Conservation (phyloP, 441 rosid genomes). For the Viola pubescens region DNA sequence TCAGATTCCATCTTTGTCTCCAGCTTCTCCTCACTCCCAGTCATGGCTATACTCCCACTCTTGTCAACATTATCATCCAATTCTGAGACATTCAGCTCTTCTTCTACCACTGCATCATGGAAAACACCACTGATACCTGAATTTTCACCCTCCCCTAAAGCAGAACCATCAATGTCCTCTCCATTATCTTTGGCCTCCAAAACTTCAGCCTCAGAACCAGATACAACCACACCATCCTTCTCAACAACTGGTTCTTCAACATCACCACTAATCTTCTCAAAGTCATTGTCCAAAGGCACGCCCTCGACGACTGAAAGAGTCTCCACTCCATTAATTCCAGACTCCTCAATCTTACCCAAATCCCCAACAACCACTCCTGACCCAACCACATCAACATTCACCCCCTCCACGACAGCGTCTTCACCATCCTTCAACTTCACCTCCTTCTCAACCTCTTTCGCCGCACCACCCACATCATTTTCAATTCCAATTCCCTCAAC, state of each 20-base stretch:
- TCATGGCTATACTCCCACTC: background rate
- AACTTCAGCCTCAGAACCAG: no score
- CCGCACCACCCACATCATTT: slow-evolving; percentile 18
- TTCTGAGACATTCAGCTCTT: slow-evolving; percentile 12
- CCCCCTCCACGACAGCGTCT: background rate
- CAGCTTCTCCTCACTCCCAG: background rate
- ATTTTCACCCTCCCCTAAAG: background rate
- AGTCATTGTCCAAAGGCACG: slow-evolving; percentile 39
- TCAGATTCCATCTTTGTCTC: slow-evolving; percentile 12
- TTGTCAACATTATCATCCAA: slow-evolving; percentile 10
- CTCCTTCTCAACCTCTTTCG: slow-evolving; percentile 7
- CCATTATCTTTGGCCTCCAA: no score
- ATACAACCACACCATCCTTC: no score
- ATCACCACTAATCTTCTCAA: slow-evolving; percentile 19
- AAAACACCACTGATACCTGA: background rate
- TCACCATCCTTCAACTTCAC: slow-evolving; percentile 6
- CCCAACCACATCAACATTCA: background rate
- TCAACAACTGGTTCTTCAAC: no score
- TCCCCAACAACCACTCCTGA: background rate
- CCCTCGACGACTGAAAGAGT: slow-evolving; percentile 10
- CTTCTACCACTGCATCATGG: slow-evolving; percentile 5
- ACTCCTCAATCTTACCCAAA: background rate
- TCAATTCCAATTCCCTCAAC: slow-evolving; percentile 7
- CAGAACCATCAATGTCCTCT: no score
- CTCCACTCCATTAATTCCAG: slow-evolving; percentile 11